These are phyloP conservation scores for Neocatenulostroma microsporum DNA, from an alignment of 2,329 filamentous ascomycete genomes.

Conservation along the genomic window DNA sequence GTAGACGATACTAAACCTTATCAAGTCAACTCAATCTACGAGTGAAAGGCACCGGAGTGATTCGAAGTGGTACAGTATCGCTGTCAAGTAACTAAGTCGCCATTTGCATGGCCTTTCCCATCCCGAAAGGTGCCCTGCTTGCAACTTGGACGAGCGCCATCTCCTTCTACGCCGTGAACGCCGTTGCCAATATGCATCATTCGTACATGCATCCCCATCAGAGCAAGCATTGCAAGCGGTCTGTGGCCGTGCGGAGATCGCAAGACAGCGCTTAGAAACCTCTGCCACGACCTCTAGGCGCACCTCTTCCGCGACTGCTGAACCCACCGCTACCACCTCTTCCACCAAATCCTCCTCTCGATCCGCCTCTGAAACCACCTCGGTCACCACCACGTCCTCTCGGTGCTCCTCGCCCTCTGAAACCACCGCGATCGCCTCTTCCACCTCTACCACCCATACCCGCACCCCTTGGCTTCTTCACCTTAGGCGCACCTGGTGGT, in stretches of 20 bases:
- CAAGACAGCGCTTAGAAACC: slow-evolving; percentile 21
- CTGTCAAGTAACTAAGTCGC: too few species aligned
- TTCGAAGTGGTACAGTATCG: too few species aligned
- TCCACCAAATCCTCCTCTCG: slow-evolving; percentile 24
- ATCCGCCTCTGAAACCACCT: slow-evolving; percentile 32
- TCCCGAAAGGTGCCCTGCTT: too few species aligned
- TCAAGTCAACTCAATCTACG: too few species aligned
- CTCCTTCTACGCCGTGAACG: slow-evolving; percentile 2
- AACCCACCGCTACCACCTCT: slow-evolving; percentile 28
- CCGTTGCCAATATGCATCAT: slow-evolving; percentile 1
- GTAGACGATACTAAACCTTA: too few species aligned
- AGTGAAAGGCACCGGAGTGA: too few species aligned
- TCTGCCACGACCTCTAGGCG: slow-evolving; percentile 31
- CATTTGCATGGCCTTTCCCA: too few species aligned
- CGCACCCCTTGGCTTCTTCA: slow-evolving; percentile 60
- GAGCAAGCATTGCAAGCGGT: neutral
- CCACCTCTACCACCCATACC: slow-evolving; percentile 32
- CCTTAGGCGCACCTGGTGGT: slow-evolving; percentile 55
- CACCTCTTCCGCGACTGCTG: slow-evolving; percentile 25
- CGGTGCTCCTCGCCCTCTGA: slow-evolving; percentile 46
- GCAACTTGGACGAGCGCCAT: neutral
- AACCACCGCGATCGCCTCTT: slow-evolving; percentile 23
- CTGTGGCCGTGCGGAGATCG: neutral
- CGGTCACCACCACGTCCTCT: slow-evolving; percentile 45
- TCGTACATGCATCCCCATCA: neutral